phyloP scores from a whole-genome alignment of 768 basidiomycete genomes.

The Boletus insuetus region DNA sequence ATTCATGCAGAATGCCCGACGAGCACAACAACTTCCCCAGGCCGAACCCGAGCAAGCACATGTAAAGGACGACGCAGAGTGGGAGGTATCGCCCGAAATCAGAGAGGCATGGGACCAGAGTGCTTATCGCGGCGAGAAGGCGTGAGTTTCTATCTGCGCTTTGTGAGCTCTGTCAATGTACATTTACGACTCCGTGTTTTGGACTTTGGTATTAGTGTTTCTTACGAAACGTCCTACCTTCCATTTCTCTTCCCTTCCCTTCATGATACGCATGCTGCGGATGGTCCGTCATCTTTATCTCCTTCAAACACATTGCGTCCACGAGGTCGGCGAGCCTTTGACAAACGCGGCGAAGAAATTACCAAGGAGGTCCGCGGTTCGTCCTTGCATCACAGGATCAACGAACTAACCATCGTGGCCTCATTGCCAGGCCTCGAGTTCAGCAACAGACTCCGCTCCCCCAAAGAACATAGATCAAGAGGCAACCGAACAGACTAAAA shows the following conservation, averaged over 20 bases:
- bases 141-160: conserved; percentile 19
- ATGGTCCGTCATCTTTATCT: conserved; percentile 21
- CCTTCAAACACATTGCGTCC: conserved; percentile 25
- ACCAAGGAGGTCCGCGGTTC: conserved; percentile 24
- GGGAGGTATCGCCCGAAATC: conserved; percentile 56
- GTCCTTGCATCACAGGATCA: conserved; percentile 18
- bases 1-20: conserved; percentile 72
- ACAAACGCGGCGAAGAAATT: conserved; percentile 48
- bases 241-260: conserved; percentile 58
- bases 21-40: conserved; percentile 48
- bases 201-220: conserved; percentile 28
- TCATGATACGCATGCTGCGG: conserved; percentile 23
- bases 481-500: conserved; percentile 25
- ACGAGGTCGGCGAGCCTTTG: conserved; percentile 53
- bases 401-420: conserved; percentile 13
- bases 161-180: conserved; percentile 14
- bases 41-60: conserved; percentile 51
- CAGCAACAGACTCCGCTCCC: conserved; percentile 5
- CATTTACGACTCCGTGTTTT: conserved; percentile 15
- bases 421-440: conserved; percentile 19
- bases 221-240: conserved; percentile 62
- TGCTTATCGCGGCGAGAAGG: conserved; percentile 27
- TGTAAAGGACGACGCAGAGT: conserved; percentile 61
- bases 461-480: conserved; percentile 11
- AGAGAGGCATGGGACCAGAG: conserved; percentile 49